These are phyloP conservation scores for Raphanus raphanistrum DNA, from an alignment of 345 rosid genomes.

Conservation along the genomic window DNA sequence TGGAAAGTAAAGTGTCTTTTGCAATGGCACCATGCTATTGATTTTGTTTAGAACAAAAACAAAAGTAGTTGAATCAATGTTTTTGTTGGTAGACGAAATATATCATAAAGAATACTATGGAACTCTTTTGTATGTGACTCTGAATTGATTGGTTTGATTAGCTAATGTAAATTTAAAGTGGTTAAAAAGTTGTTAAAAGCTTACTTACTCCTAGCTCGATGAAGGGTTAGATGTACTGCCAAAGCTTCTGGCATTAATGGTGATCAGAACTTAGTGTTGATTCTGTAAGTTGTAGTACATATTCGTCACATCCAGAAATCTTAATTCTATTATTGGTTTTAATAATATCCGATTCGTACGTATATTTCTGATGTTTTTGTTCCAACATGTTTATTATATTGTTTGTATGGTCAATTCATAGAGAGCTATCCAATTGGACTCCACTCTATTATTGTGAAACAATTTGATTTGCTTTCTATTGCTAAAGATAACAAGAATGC, in stretches of 20 bases:
- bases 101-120: not conserved
- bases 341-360: not conserved
- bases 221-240: not conserved
- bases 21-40: not conserved
- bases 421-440: constrained; percentile 39
- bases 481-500: constrained; percentile 48
- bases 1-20: not conserved
- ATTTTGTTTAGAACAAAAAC: not conserved
- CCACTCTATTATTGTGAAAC: constrained; percentile 63
- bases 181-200: not conserved
- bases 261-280: not conserved
- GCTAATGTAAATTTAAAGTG: not conserved
- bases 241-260: not conserved
- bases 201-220: not conserved
- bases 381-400: constrained; percentile 19
- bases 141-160: not conserved
- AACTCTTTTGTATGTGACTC: not conserved
- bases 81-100: not conserved
- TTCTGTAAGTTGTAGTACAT: not conserved
- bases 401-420: constrained; percentile 34
- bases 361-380: not conserved
- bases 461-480: constrained; percentile 36
- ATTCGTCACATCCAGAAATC: not conserved
- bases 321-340: not conserved
- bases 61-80: not conserved